These are phyloP conservation scores for Vigna reflexopilosa DNA, from an alignment of 306 rosid species.

Conservation along the genomic window DNA sequence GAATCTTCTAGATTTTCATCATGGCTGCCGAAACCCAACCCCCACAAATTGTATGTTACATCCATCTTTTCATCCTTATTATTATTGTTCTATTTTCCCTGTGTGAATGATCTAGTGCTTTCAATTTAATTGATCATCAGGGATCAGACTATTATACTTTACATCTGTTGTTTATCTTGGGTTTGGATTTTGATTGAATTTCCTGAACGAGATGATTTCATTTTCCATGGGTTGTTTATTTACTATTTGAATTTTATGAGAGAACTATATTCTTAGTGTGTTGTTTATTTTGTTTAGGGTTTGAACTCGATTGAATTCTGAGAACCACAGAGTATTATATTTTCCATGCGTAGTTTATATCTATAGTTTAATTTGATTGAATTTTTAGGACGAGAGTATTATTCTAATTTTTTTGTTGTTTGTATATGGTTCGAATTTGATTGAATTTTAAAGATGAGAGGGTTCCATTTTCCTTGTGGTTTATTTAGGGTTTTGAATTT, in stretches of 20 bases:
- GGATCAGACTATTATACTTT: conserved; percentile 12
- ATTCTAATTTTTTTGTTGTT: neutral
- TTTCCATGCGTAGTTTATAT: neutral
- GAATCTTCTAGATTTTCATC: neutral
- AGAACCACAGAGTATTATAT: neutral
- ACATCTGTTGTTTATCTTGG: neutral
- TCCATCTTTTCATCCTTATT: neutral
- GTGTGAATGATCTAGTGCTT: neutral
- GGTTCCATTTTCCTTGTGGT: neutral
- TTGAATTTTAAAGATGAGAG: neutral
- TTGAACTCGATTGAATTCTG: neutral
- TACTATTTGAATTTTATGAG: too few relatives aligned
- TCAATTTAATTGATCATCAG: neutral
- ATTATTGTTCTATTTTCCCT: neutral
- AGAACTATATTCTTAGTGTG: neutral
- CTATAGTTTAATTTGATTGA: neutral
- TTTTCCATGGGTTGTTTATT: neutral
- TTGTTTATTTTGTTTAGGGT: neutral
- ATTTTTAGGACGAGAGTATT: neutral
- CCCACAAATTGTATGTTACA: neutral
- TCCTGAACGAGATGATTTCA: neutral
- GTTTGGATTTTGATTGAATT: neutral
- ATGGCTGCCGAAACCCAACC: conserved; percentile 38
- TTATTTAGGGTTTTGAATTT: neutral
- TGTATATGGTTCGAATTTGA: neutral